Evolutionary conservation across 1,284 basidiomycete genomes (phyloP).

Genomic region (Ceratobasidium sp.): DNA sequence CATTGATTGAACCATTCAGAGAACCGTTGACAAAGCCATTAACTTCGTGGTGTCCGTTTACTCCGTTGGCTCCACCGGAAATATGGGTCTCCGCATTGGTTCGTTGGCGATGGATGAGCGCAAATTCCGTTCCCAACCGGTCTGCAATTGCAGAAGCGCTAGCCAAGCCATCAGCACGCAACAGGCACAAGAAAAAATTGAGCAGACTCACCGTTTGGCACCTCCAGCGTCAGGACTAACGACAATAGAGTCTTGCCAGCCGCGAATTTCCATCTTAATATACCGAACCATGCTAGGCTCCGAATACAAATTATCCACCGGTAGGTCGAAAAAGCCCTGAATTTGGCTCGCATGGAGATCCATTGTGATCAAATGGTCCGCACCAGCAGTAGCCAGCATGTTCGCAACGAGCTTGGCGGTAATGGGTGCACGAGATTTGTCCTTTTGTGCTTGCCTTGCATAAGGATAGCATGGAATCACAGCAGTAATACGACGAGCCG

Average conservation of each 20-base stretch:
- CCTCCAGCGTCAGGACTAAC: slow-evolving; percentile 98
- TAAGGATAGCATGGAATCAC: slow-evolving; percentile 99
- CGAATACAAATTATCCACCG: slow-evolving; percentile 95
- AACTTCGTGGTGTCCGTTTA: slow-evolving; percentile 17
- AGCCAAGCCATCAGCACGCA: slow-evolving; percentile 25
- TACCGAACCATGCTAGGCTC: slow-evolving; percentile 90
- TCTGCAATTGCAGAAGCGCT: slow-evolving; percentile 96
- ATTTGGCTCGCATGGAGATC: slow-evolving; percentile 99
- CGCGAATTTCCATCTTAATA: slow-evolving; percentile 89
- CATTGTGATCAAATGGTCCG: slow-evolving; percentile 99
- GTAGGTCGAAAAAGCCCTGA: slow-evolving; percentile 99
- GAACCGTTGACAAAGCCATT: slow-evolving; percentile 31
- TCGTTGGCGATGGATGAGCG: slow-evolving; percentile 94
- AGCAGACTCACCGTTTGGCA: slow-evolving; percentile 85
- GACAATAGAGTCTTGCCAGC: slow-evolving; percentile 91
- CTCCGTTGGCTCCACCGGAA: slow-evolving; percentile 9
- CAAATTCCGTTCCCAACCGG: slow-evolving; percentile 95
- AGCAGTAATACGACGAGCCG: slow-evolving; percentile 95
- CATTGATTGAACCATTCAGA: slow-evolving; percentile 12
- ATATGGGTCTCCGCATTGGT: slow-evolving; percentile 60
- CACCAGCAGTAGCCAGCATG: slow-evolving; percentile 95
- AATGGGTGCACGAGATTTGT: slow-evolving; percentile 95
- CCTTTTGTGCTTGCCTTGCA: slow-evolving; percentile 98
- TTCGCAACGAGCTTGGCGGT: slow-evolving; percentile 99
- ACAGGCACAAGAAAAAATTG: neutral